Base-by-base conservation (phyloP, 2,329 filamentous ascomycete species). In the Aspergillus costaricaensis region DNA sequence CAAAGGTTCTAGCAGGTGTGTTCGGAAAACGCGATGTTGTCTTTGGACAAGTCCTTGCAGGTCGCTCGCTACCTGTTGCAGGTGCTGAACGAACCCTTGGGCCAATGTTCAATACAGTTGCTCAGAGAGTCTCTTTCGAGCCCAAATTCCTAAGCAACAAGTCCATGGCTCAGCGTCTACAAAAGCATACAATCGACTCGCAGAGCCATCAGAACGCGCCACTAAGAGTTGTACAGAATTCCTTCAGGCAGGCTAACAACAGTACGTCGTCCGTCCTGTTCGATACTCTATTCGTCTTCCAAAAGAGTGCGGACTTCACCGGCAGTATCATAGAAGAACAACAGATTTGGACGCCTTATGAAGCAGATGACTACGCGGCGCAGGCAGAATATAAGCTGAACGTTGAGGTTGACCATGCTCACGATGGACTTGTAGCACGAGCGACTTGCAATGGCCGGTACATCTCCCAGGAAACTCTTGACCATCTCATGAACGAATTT, bases 81-180 rank as follows among this genome's bases (percentile, higher is more conserved):
- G 73, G 72, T 14, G 80, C 79, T 5, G 81, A 84, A 53, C 67
- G 67, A 4, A 75, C 82, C 6, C 74, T 83, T 48, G 83, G 83
- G 0, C 83, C 83, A 0, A 70, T 85, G 60, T 85, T 85, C 77
- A 85, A 85, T 65, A 85, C 82, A 0, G 76, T 85, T 15, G 81
- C 83, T 0, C 79, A 78, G 57, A 70, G 76, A 14, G 64, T 81
- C 38, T 66, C 61, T 3, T 64, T 80, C 21, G 67, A 74, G 25
- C 58, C 67, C 2, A 68, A 68, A 4, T 56, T 77, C 71, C 3
- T 83, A 76, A 82, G 63, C 65, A 60, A 75, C 72, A 62, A 60
- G 15, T 63, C 62, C 2, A 64, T 79, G n/a, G 75, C 80, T n/a
- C 70, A 73, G 23, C 72, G 71, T 27, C 74, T 79, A 30, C 83